These are phyloP conservation scores for Pseudonitzschia multiseries DNA, from an alignment of 108 stramenopile genomes.

Conservation along the genomic window DNA sequence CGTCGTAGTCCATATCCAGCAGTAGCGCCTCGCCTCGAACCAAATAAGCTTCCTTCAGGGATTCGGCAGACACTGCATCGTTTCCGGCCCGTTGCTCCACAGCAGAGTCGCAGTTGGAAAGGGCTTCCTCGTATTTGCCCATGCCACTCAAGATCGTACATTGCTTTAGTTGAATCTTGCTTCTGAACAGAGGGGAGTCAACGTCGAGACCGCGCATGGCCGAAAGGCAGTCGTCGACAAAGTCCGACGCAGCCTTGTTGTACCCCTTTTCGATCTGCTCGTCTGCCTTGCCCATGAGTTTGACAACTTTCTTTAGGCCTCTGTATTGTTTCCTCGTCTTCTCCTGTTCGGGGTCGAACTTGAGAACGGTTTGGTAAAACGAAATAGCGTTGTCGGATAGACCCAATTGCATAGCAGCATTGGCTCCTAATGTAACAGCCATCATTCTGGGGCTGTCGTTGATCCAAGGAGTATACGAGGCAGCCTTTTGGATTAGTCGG, in stretches of 20 bases:
- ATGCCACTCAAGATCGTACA: constrained; percentile 52
- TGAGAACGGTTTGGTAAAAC: constrained; percentile 60
- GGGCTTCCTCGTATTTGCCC: constrained; percentile 54
- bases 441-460: constrained; percentile 54
- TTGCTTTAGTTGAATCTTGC: constrained; percentile 55
- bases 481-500: constrained; percentile 44
- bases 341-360: constrained; percentile 61
- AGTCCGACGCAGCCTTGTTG: constrained; percentile 49
- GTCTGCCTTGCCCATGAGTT: constrained; percentile 51
- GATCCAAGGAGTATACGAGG: constrained; percentile 46
- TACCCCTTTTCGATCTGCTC: constrained; percentile 58
- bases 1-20: constrained; percentile 62
- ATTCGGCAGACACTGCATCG: constrained; percentile 31
- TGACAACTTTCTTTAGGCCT: constrained; percentile 58
- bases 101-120: constrained; percentile 49
- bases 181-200: constrained; percentile 54
- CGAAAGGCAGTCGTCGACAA: constrained; percentile 51
- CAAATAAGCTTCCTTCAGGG: constrained; percentile 48
- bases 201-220: constrained; percentile 61
- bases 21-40: constrained; percentile 50
- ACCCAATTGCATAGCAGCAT: constrained; percentile 63
- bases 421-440: constrained; percentile 52
- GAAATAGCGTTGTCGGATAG: constrained; percentile 52
- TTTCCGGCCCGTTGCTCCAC: constrained; percentile 40
- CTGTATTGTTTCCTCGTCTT: constrained; percentile 57